These are phyloP conservation scores for Elaphomyces granulatus DNA, from an alignment of 495 filamentous ascomycete genomes.

Conservation along the genomic window DNA sequence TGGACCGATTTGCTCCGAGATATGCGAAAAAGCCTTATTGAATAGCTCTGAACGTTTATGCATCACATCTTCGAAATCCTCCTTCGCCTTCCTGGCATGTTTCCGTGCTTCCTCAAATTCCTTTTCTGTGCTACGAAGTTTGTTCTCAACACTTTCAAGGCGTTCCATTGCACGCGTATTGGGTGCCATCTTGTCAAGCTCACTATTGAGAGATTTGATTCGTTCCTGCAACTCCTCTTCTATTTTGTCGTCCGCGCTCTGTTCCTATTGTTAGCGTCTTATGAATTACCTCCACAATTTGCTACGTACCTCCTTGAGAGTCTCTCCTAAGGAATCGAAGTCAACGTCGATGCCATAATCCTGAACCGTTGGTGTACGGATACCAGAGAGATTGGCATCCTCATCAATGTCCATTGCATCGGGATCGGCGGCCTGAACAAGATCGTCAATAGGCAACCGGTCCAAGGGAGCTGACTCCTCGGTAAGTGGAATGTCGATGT, in stretches of 20 bases:
- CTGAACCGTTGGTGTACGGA: slow-evolving; percentile 40
- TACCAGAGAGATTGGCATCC: slow-evolving; percentile 27
- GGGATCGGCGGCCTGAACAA: slow-evolving; percentile 47
- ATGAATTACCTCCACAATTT: slow-evolving; percentile 1
- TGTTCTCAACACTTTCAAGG: slow-evolving; percentile 69
- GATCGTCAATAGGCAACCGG: slow-evolving; percentile 73
- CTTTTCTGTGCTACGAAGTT: slow-evolving; percentile 71
- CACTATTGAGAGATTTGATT: slow-evolving; percentile 53
- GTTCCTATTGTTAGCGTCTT: too few species aligned
- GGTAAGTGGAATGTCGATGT: slow-evolving; percentile 71
- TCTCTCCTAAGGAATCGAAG: slow-evolving; percentile 75
- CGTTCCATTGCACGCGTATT: slow-evolving; percentile 93
- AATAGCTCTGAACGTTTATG: slow-evolving; percentile 78
- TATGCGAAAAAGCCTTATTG: slow-evolving; percentile 88
- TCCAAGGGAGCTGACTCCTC: slow-evolving; percentile 63
- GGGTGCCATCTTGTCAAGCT: slow-evolving; percentile 84
- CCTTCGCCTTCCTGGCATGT: slow-evolving; percentile 56
- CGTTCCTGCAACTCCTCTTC: slow-evolving; percentile 71
- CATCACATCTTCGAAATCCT: slow-evolving; percentile 70
- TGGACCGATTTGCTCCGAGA: slow-evolving; percentile 80
- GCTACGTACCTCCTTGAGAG: slow-evolving; percentile 57
- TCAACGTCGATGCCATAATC: slow-evolving; percentile 90
- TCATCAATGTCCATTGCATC: slow-evolving; percentile 87
- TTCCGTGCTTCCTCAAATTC: slow-evolving; percentile 76
- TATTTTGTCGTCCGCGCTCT: slow-evolving; percentile 53